Percentiles rank a stretch among this genome's conserved stretches.
phyloP scores from a whole-genome alignment of 257 asterid species.

The Euphrasia confusa region DNA sequence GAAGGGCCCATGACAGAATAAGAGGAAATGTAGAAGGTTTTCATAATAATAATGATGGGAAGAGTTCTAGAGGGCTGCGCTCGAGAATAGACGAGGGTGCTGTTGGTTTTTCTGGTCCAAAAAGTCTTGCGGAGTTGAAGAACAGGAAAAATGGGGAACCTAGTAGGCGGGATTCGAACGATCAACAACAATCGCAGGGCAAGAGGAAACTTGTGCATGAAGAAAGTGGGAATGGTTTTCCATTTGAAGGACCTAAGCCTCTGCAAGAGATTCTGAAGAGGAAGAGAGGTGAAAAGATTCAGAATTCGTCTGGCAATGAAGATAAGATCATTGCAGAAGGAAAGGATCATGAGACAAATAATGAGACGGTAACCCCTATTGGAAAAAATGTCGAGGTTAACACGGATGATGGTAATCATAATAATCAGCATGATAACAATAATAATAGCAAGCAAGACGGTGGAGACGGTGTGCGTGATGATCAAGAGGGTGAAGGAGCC shows the following conservation, averaged over 20 bases:
- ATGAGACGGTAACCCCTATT: background rate
- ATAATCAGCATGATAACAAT: too few relatives aligned
- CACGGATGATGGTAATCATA: background rate
- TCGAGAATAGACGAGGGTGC: slow-evolving; percentile 46
- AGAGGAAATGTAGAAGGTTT: slow-evolving; percentile 50
- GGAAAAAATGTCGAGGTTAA: background rate
- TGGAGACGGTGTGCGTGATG: slow-evolving; percentile 46
- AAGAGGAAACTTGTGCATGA: slow-evolving; percentile 58
- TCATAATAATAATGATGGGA: slow-evolving; percentile 34
- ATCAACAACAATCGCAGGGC: slow-evolving; percentile 45
- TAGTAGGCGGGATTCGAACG: slow-evolving; percentile 29
- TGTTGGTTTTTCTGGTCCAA: slow-evolving; percentile 56
- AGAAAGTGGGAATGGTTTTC: slow-evolving; percentile 36
- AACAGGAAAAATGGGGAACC: slow-evolving; percentile 40
- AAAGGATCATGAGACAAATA: slow-evolving; percentile 1
- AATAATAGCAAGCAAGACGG: slow-evolving; percentile 28
- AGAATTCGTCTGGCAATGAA: slow-evolving; percentile 15
- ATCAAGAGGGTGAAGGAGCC: slow-evolving; percentile 37
- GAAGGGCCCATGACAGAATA: slow-evolving; percentile 56
- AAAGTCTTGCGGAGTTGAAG: slow-evolving; percentile 74
- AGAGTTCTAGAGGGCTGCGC: slow-evolving; percentile 36
- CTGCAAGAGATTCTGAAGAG: slow-evolving; percentile 78
- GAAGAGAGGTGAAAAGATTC: slow-evolving; percentile 47
- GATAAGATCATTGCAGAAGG: slow-evolving; percentile 30
- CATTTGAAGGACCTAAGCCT: slow-evolving; percentile 97